Percentiles rank a stretch among this genome's conserved stretches.
These are phyloP conservation scores for Encephalitozoon hellem DNA, from an alignment of 371 early-diverging fungal species.

Conservation along the genomic window DNA sequence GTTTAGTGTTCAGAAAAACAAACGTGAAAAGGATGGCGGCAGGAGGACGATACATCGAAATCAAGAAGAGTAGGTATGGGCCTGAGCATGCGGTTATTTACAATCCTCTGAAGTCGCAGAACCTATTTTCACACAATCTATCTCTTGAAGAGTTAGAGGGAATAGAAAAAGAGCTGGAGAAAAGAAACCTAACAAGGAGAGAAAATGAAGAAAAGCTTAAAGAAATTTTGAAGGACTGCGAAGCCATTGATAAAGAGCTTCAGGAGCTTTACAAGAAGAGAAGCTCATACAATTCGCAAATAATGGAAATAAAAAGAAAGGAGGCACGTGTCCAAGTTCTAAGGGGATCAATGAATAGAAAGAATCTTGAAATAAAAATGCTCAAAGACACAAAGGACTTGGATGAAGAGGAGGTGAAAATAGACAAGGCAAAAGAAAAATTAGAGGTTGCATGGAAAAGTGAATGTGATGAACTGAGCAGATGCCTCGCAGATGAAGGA, in stretches of 20 bases:
- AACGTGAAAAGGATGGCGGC: constrained; percentile 49
- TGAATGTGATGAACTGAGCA: neutral
- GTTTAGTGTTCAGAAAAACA: constrained; percentile 45
- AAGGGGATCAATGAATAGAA: constrained; percentile 5
- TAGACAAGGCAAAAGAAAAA: neutral
- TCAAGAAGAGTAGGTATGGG: constrained; percentile 58
- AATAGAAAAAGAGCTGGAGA: constrained; percentile 30
- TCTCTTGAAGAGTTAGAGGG: constrained; percentile 16
- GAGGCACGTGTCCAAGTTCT: neutral
- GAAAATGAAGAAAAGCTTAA: constrained; percentile 27
- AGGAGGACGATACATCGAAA: constrained; percentile 52
- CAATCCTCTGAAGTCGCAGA: constrained; percentile 29
- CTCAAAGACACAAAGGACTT: neutral
- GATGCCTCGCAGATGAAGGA: constrained; percentile 8
- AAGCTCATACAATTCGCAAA: neutral
- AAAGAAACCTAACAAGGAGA: constrained; percentile 33
- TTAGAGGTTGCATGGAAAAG: neutral
- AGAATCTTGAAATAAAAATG: constrained; percentile 11
- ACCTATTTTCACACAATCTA: constrained; percentile 29
- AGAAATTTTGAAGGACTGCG: neutral
- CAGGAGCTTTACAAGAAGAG: neutral
- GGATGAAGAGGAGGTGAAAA: constrained; percentile 22
- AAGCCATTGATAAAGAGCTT: neutral
- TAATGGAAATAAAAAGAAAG: neutral
- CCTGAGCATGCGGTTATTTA: constrained; percentile 41